These are phyloP conservation scores for Nicotiana benthamiana DNA, from an alignment of 257 asterid species.

Conservation along the genomic window DNA sequence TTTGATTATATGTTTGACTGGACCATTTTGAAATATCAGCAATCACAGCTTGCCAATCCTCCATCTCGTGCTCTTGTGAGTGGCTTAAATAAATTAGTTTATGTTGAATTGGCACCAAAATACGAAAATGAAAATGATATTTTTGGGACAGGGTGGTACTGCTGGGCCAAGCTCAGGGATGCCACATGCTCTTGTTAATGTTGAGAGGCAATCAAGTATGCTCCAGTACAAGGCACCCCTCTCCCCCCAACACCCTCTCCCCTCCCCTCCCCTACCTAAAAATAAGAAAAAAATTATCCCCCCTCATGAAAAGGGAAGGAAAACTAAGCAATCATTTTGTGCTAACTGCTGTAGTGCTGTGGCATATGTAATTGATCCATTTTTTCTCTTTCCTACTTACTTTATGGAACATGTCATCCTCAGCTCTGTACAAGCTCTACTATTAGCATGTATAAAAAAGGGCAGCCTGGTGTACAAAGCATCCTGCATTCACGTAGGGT, in stretches of 20 bases:
- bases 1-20: constrained; percentile 73
- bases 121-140: constrained; percentile 10
- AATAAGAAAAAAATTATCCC: neutral
- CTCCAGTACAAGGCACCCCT: neutral
- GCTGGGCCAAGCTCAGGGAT: constrained; percentile 61
- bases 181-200: constrained; percentile 33
- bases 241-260: neutral
- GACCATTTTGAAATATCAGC: constrained; percentile 79
- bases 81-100: constrained; percentile 13
- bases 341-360: neutral
- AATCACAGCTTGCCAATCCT: constrained; percentile 63
- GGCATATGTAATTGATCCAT: neutral
- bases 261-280: neutral
- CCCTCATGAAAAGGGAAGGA: neutral
- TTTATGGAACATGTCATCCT: neutral
- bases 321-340: neutral
- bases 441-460: no score
- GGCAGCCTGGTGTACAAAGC: no score
- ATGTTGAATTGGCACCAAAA: neutral
- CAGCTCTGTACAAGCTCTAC: neutral
- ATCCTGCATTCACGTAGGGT: no score
- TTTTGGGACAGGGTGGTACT: constrained; percentile 38
- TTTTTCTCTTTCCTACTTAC: neutral
- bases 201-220: constrained; percentile 59
- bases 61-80: constrained; percentile 68